Evolutionary conservation across 2,329 filamentous ascomycete species (phyloP).

Genomic region (Ceratocystis destructans): DNA sequence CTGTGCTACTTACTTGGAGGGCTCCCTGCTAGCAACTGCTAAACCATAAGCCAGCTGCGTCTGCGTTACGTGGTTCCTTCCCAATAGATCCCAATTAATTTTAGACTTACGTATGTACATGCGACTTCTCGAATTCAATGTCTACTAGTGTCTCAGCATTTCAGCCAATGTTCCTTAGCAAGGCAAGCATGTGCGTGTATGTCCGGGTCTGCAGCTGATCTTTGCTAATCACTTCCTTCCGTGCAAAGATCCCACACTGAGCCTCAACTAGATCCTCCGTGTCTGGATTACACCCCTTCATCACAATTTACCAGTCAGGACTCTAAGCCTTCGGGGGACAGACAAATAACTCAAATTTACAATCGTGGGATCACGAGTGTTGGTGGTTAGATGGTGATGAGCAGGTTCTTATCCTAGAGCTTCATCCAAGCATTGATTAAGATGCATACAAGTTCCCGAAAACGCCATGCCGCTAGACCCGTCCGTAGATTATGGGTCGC

Average conservation of each 20-base stretch:
- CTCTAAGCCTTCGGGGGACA: neutral
- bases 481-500: neutral
- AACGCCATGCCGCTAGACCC: neutral
- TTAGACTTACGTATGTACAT: neutral
- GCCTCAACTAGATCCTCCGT: neutral
- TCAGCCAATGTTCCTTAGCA: neutral
- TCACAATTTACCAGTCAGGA: neutral
- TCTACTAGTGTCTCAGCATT: too few relatives aligned
- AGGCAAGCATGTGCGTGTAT: neutral
- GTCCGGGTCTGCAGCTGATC: neutral
- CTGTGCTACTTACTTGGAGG: neutral
- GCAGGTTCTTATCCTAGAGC: neutral
- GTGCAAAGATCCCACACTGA: neutral
- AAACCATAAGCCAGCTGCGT: neutral
- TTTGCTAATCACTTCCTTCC: neutral
- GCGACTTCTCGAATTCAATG: too few relatives aligned
- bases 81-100: neutral
- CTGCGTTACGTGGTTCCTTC: neutral
- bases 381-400: neutral
- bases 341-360: neutral
- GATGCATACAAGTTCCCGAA: slow-evolving; percentile 3
- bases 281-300: too few relatives aligned
- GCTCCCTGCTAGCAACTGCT: neutral
- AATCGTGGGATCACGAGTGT: neutral
- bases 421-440: slow-evolving; percentile 7